These are phyloP conservation scores for Globisporangium spiculum DNA, from an alignment of 352 stramenopile species.

Conservation along the genomic window DNA sequence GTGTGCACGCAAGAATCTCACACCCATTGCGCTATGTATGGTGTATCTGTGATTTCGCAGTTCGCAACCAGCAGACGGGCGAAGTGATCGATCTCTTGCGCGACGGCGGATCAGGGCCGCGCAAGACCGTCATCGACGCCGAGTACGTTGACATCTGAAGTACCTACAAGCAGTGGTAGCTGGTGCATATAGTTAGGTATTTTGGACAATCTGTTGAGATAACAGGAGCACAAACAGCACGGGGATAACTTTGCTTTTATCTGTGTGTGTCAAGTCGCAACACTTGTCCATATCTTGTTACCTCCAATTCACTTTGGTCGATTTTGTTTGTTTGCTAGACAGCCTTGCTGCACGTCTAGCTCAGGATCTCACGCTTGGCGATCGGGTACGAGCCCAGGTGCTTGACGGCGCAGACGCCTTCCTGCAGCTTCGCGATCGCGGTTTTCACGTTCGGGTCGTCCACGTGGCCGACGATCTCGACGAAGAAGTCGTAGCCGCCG, in stretches of 20 bases:
- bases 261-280: too few relatives aligned
- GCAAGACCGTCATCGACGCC: constrained; percentile 67
- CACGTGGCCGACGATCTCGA: constrained; percentile 78
- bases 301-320: neutral
- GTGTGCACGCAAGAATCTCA: constrained; percentile 2
- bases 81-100: constrained; percentile 68
- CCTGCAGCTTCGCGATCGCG: constrained; percentile 54
- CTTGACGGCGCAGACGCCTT: constrained; percentile 58
- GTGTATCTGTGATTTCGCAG: constrained; percentile 20
- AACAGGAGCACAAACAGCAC: neutral
- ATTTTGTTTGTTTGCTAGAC: neutral
- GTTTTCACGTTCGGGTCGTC: constrained; percentile 60
- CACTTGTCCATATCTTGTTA: neutral
- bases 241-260: neutral
- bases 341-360: constrained; percentile 20
- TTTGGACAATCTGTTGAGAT: neutral
- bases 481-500: constrained; percentile 83
- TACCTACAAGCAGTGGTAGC: too few relatives aligned
- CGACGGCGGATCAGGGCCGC: constrained; percentile 29
- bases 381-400: constrained; percentile 81
- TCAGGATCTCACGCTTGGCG: constrained; percentile 44
- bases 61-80: constrained; percentile 50
- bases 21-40: neutral
- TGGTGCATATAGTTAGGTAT: neutral
- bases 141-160: constrained; percentile 64